Percentiles rank a stretch among this genome's conserved stretches.
These are phyloP conservation scores for Ganoderma sinense DNA, from an alignment of 1,284 basidiomycete species.

Conservation along the genomic window DNA sequence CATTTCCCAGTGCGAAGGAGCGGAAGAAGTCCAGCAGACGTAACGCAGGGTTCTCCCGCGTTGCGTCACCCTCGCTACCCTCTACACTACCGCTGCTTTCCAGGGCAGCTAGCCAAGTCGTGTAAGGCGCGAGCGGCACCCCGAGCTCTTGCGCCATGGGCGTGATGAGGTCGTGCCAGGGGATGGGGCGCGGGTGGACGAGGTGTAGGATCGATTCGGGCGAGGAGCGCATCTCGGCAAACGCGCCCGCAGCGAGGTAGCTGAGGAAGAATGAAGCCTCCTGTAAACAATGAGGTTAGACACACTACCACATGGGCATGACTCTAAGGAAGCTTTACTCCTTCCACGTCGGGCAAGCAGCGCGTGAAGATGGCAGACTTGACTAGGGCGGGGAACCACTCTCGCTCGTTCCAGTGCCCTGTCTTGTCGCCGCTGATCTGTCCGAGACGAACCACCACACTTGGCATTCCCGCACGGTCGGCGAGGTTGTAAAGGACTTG, in stretches of 20 bases:
- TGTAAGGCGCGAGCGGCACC: slow-evolving; percentile 24
- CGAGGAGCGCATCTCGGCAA: slow-evolving; percentile 32
- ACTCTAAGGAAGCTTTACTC: not conserved
- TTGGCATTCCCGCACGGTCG: slow-evolving; percentile 33
- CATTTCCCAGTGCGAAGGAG: not conserved
- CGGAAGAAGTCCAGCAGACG: slow-evolving; percentile 28
- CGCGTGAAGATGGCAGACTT: slow-evolving; percentile 8
- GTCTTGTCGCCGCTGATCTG: slow-evolving; percentile 48
- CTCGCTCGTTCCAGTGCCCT: slow-evolving; percentile 51
- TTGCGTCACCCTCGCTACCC: not conserved
- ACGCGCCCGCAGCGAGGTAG: slow-evolving; percentile 28
- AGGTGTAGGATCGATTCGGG: slow-evolving; percentile 22
- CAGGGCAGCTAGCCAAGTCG: slow-evolving; percentile 20
- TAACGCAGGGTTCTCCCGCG: slow-evolving; percentile 24
- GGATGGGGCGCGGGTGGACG: slow-evolving; percentile 22
- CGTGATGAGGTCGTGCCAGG: slow-evolving; percentile 21
- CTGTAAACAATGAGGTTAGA: not conserved
- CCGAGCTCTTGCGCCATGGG: slow-evolving; percentile 19
- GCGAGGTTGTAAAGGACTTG: slow-evolving; percentile 33
- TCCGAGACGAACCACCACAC: slow-evolving; percentile 48
- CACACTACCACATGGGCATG: not conserved
- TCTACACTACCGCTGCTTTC: not conserved
- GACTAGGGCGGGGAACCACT: slow-evolving; percentile 49
- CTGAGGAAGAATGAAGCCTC: slow-evolving; percentile 35
- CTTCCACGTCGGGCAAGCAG: slow-evolving; percentile 14